phyloP scores from a whole-genome alignment of 169 alveolate species.

The Plasmodium billcollinsi region DNA sequence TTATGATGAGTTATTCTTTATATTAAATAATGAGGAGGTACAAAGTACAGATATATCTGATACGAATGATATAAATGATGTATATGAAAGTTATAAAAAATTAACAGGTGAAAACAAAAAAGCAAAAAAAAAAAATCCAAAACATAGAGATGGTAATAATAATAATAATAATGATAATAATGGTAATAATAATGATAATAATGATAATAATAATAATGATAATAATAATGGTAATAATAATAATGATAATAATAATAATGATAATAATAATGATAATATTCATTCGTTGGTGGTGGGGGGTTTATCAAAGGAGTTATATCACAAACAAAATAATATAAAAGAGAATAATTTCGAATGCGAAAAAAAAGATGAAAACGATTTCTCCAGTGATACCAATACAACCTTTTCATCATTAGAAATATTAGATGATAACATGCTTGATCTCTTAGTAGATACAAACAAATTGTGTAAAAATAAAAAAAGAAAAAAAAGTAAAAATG shows the following conservation, averaged over 20 bases:
- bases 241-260: no score
- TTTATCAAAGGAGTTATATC: no score
- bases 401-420: constrained; percentile 69
- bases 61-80: constrained; percentile 19
- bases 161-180: neutral
- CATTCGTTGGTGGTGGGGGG: no score
- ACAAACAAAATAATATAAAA: neutral
- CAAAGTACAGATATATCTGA: constrained; percentile 58
- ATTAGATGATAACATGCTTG: constrained; percentile 61
- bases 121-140: neutral
- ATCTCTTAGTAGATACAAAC: constrained; percentile 40
- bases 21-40: constrained; percentile 28
- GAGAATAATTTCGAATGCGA: neutral
- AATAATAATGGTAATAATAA: neutral
- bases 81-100: constrained; percentile 35
- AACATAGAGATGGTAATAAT: neutral
- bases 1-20: constrained; percentile 49
- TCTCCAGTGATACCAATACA: constrained; percentile 53
- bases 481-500: constrained; percentile 64
- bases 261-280: no score
- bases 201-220: neutral
- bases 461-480: constrained; percentile 33
- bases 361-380: constrained; percentile 9
- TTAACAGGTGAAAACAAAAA: neutral
- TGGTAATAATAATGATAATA: neutral